phyloP scores from a whole-genome alignment of 129 eudicot species.

The Chrysanthemum seticuspe region DNA sequence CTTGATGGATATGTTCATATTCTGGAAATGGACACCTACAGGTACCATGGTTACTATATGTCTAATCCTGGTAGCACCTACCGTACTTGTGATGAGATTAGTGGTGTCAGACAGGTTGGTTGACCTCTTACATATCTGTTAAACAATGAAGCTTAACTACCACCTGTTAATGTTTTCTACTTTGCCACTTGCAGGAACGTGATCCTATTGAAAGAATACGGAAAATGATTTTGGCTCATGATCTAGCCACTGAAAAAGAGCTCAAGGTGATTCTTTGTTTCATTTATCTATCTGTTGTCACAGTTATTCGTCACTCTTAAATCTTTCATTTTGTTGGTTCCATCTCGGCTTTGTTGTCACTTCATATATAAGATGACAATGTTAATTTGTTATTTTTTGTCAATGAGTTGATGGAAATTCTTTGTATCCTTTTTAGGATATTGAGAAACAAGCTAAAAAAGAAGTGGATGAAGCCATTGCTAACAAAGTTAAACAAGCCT shows the following conservation, averaged over 20 bases:
- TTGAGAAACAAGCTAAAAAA: conserved; percentile 72
- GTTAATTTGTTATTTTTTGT: background rate
- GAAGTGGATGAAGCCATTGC: conserved; percentile 93
- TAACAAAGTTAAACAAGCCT: conserved; percentile 55
- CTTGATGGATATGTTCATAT: conserved; percentile 47
- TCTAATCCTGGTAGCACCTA: conserved; percentile 98
- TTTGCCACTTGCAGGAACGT: no score
- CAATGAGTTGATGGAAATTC: background rate
- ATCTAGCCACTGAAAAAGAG: conserved; percentile 28
- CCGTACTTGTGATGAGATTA: conserved; percentile 89
- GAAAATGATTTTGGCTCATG: no score
- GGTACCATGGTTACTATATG: conserved; percentile 97
- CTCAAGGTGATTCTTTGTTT: conserved; percentile 53
- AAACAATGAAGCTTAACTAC: conserved; percentile 14
- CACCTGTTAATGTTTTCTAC: no score
- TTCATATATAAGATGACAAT: background rate
- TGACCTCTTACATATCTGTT: background rate
- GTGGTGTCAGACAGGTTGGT: conserved; percentile 77
- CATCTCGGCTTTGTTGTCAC: background rate
- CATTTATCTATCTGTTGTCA: background rate
- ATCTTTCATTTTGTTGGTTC: background rate
- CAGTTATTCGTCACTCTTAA: no score
- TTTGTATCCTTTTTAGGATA: conserved; percentile 46
- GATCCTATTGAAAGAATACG: no score
- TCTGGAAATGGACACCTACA: conserved; percentile 95